Evolutionary conservation across 139 green algal genomes (phyloP).

Genomic region (Chlamydomonas urium): DNA sequence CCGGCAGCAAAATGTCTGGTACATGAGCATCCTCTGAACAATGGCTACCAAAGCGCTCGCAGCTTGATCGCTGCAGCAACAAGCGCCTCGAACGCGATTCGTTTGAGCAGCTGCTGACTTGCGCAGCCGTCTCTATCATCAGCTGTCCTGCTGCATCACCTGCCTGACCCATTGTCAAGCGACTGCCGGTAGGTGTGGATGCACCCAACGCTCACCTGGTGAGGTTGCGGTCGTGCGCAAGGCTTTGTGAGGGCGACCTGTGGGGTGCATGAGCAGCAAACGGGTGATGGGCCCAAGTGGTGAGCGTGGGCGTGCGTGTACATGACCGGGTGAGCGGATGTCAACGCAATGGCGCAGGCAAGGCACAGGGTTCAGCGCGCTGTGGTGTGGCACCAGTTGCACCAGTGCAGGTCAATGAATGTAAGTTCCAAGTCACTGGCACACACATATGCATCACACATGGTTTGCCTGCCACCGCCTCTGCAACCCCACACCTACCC

Average conservation of each 20-base stretch:
- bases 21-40: no score
- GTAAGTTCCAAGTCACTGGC: no score
- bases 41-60: no score
- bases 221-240: conserved; percentile 74
- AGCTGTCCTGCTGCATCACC: no score
- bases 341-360: neutral
- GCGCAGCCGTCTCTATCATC: no score
- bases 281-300: no score
- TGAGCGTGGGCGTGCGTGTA: neutral
- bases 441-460: neutral
- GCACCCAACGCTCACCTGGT: conserved; percentile 22
- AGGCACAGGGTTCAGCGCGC: neutral
- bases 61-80: no score
- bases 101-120: no score
- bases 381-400: neutral
- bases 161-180: neutral
- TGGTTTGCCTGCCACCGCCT: neutral
- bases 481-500: conserved; percentile 13
- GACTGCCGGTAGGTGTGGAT: neutral
- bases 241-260: conserved; percentile 59
- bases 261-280: no score
- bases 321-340: neutral
- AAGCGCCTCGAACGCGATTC: no score
- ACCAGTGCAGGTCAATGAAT: neutral
- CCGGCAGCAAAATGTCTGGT: no score